A percentile compares a stretch with the other conserved stretches of the same genome.
phyloP scores from a whole-genome alignment of 371 early-diverging fungal species.

The Mucor saturninus region DNA sequence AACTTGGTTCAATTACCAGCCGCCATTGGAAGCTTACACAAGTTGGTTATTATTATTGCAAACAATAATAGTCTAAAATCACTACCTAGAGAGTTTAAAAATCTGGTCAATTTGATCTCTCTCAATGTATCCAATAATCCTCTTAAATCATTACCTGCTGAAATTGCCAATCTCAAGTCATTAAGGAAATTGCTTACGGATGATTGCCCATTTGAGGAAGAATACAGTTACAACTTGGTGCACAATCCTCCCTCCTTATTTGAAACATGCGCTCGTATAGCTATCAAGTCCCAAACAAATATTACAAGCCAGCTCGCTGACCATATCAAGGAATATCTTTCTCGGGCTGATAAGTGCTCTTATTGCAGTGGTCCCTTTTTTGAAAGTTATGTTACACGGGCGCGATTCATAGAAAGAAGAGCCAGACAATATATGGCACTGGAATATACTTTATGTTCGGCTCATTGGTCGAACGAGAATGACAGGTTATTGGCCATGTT shows the following conservation, averaged over 20 bases:
- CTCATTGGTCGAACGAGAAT: conserved; percentile 36
- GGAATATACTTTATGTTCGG: conserved; percentile 33
- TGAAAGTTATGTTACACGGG: conserved; percentile 60
- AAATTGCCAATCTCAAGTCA: conserved; percentile 45
- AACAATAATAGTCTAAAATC: conserved; percentile 51
- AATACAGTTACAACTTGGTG: conserved; percentile 26
- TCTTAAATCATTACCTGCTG: conserved; percentile 41
- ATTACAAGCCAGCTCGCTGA: conserved; percentile 56
- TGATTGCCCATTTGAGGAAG: conserved; percentile 49
- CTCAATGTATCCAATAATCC: conserved; percentile 70
- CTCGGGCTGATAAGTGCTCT: conserved; percentile 69
- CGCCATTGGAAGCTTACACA: conserved; percentile 63
- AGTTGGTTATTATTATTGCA: conserved; percentile 62
- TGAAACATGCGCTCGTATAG: conserved; percentile 76
- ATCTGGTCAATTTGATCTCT: conserved; percentile 55
- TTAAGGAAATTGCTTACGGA: conserved; percentile 59
- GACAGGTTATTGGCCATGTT: conserved; percentile 35
- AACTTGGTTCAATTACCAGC: conserved; percentile 60
- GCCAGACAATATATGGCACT: conserved; percentile 38
- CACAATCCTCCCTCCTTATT: conserved; percentile 57
- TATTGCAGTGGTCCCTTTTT: conserved; percentile 88
- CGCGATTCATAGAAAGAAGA: conserved; percentile 64
- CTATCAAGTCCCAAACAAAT: conserved; percentile 66
- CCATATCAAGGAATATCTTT: conserved; percentile 65
- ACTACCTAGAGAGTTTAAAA: conserved; percentile 53